Evolutionary conservation across 2,329 filamentous ascomycete species (phyloP).

Genomic region (Alternaria ethzedia): DNA sequence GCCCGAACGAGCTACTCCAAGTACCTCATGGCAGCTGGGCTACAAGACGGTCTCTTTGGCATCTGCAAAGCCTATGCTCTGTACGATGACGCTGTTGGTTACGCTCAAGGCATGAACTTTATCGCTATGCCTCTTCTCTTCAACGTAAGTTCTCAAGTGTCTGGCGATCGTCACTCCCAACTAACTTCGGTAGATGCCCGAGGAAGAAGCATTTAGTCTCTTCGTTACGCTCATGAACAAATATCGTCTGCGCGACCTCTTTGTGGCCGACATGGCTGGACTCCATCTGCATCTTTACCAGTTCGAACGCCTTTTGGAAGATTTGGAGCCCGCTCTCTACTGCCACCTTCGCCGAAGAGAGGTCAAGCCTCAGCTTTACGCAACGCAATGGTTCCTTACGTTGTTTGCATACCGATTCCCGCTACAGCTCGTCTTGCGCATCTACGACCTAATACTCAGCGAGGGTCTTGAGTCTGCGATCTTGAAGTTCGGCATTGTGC

Average conservation of each 20-base stretch:
- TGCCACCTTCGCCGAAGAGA: conserved; percentile 89
- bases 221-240: conserved; percentile 96
- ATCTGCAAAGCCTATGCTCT: conserved; percentile 97
- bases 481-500: conserved; percentile 88
- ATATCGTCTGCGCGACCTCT: conserved; percentile 90
- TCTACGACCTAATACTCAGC: conserved; percentile 93
- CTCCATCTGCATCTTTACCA: conserved; percentile 92
- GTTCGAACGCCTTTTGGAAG: conserved; percentile 92
- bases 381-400: conserved; percentile 98
- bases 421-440: conserved; percentile 90
- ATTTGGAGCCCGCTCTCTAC: conserved; percentile 90
- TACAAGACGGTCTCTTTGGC: conserved; percentile 92
- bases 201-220: conserved; percentile 94
- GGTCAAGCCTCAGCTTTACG: conserved; percentile 91
- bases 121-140: conserved; percentile 95
- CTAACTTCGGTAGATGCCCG: conserved; percentile 73
- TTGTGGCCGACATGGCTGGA: conserved; percentile 94
- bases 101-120: conserved; percentile 99
- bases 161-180: conserved; percentile 69
- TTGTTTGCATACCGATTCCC: conserved; percentile 99
- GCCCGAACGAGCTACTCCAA: conserved; percentile 96
- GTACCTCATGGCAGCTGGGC: conserved; percentile 85
- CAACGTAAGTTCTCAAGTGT: conserved; percentile 67
- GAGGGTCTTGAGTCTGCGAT: conserved; percentile 89
- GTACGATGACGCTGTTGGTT: conserved; percentile 92